A percentile compares a stretch with the other conserved stretches of the same genome.
These are phyloP conservation scores for Dactylellina sp. DNA, from an alignment of 2,329 filamentous ascomycete genomes.

Conservation along the genomic window DNA sequence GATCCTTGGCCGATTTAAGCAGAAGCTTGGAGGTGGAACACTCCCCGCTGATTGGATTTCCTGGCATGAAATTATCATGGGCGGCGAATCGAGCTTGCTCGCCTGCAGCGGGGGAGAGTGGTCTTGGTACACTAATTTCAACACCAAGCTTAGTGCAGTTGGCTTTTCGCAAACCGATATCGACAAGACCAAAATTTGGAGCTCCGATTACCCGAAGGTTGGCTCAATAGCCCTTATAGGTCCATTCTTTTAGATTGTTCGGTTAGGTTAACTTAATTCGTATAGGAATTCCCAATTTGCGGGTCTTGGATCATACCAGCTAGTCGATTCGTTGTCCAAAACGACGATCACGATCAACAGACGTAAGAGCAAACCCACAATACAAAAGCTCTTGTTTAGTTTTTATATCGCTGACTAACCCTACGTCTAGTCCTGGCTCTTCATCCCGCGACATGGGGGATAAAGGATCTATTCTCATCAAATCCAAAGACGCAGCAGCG, in stretches of 20 bases:
- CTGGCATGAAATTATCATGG: constrained; percentile 61
- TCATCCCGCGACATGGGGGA: constrained; percentile 61
- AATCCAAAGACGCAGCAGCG: constrained; percentile 60
- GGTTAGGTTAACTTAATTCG: constrained; percentile 9
- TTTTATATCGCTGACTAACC: constrained; percentile 8
- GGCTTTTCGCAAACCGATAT: constrained; percentile 60
- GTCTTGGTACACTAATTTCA: constrained; percentile 62
- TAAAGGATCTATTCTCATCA: constrained; percentile 61
- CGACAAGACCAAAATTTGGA: constrained; percentile 61
- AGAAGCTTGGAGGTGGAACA: constrained; percentile 60
- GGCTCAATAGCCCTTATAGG: background rate
- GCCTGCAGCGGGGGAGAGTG: constrained; percentile 60
- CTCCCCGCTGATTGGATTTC: constrained; percentile 61
- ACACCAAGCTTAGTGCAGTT: constrained; percentile 57
- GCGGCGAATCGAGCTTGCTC: constrained; percentile 60
- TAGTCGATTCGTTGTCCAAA: constrained; percentile 61
- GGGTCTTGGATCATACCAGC: constrained; percentile 60
- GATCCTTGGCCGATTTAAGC: constrained; percentile 60
- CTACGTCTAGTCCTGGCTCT: constrained; percentile 55
- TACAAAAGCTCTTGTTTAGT: constrained; percentile 6
- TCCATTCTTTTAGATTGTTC: constrained; percentile 32
- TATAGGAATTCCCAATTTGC: constrained; percentile 53
- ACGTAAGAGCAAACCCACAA: constrained; percentile 33
- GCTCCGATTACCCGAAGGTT: constrained; percentile 58
- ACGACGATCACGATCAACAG: constrained; percentile 62